Evolutionary conservation across 768 basidiomycete genomes (phyloP), one percentile per base, ranked within the genome.

Genomic region (Lyophyllum decastes): DNA sequence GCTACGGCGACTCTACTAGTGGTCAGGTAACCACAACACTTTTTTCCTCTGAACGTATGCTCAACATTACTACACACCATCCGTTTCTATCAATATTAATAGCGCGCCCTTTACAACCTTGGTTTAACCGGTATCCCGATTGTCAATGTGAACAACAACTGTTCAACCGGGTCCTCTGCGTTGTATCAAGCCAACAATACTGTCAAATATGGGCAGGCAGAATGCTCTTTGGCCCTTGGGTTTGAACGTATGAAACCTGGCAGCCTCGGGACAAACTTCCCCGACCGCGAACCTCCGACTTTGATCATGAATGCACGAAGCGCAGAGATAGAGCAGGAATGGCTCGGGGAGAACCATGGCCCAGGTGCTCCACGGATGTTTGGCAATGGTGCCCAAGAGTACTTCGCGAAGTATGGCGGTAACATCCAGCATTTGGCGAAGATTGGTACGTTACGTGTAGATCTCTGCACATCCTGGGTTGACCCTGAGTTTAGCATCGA

Each of bases 91-190:
- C 5, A 30, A 30, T 30, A 30, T 43, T 14, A 48, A 1, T 66
- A 94, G 85, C 80, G 91, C 16, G 85, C 90, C 7, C 76, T 94
- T 19, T 94, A 94, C 72, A 87, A 86, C 67, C 84, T 94, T 41
- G 92, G 92, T 19, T 79, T 94, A 70, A 94, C 92, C 0, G 79
- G 85, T 33, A 93, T 94, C 57, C 92, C 92, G 0, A 87, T 94
- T 65, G 81, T 88, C 49, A 94, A 94, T 64, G 89, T 94, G 43
- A 93, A 92, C 76, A 94, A 94, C 73, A 91, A 91, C 70, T 93
- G 92, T 65, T 87, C 91, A 3, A 92, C 92, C 0, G 92, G 91
- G 4, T 88, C 87, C 49, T 81, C 89, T 0, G 91, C 93, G 5
- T 77, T 94, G 21, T 90, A 82, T 69, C 82, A 89, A 46, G 90